Evolutionary conservation across 805 yeast species (phyloP).

Genomic region (Myxozyma neotropica): DNA sequence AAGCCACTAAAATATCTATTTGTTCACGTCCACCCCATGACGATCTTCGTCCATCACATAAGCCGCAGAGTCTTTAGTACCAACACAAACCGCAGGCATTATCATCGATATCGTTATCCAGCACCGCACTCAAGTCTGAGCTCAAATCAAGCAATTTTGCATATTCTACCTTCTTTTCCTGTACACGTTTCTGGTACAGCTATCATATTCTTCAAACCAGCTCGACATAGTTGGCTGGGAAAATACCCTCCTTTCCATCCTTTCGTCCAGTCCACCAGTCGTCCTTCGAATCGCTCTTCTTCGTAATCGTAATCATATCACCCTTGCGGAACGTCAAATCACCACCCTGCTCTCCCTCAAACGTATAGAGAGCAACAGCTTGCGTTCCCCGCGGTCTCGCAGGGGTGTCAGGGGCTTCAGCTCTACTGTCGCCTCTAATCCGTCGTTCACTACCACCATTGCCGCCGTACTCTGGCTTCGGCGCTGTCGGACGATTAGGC

Average conservation of each 20-base stretch:
- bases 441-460: slow-evolving; percentile 22
- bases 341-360: slow-evolving; percentile 91
- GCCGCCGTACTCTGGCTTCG: slow-evolving; percentile 47
- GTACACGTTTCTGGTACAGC: not conserved
- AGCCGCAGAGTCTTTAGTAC: not conserved
- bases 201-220: slow-evolving; percentile 58
- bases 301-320: slow-evolving; percentile 82
- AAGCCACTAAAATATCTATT: no score
- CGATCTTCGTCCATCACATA: no score
- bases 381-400: slow-evolving; percentile 53
- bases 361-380: slow-evolving; percentile 86
- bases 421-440: slow-evolving; percentile 7
- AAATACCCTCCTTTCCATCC: slow-evolving; percentile 84
- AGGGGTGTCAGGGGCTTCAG: not conserved
- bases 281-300: slow-evolving; percentile 83
- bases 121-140: not conserved
- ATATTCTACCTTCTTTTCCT: not conserved
- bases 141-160: not conserved
- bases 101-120: not conserved
- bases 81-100: not conserved
- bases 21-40: no score
- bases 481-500: slow-evolving; percentile 49
- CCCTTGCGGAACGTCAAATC: slow-evolving; percentile 94
- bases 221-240: slow-evolving; percentile 97
- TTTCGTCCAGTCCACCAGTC: slow-evolving; percentile 99